Evolutionary conservation across 495 filamentous ascomycete genomes (phyloP).

Genomic region (Tuber umbilicatum): DNA sequence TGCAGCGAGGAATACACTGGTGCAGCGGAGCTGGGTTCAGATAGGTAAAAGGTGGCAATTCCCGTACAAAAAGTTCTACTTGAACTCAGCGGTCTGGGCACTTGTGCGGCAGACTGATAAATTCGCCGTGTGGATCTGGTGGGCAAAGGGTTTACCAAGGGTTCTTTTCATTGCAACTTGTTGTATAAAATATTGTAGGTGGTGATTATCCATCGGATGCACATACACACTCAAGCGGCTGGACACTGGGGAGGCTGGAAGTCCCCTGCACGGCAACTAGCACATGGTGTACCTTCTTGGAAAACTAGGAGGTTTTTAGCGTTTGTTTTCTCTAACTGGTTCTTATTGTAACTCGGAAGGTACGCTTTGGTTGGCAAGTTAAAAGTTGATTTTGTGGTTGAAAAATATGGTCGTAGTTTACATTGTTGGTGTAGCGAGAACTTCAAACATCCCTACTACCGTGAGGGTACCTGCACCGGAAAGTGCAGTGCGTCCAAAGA

Average conservation of each 20-base stretch:
- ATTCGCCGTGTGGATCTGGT: not conserved
- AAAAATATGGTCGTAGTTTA: not conserved
- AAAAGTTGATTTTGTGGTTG: not conserved
- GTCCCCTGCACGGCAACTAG: not conserved
- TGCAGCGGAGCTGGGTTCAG: not conserved
- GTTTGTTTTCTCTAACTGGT: not conserved
- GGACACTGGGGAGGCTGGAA: not conserved
- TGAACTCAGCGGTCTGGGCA: not conserved
- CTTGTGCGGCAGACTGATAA: not conserved
- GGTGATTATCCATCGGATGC: not conserved
- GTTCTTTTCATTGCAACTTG: not conserved
- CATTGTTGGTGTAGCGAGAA: not conserved
- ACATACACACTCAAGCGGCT: not conserved
- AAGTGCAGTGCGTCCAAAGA: not conserved
- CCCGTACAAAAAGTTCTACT: not conserved
- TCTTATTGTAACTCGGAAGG: not conserved
- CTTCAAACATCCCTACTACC: not conserved
- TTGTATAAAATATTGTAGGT: not conserved
- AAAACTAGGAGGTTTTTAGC: not conserved
- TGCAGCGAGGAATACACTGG: not conserved
- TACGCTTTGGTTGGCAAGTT: not conserved
- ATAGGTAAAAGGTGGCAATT: not conserved
- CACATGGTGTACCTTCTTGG: not conserved
- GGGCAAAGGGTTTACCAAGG: not conserved
- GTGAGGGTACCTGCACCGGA: not conserved